phyloP scores from a whole-genome alignment of 2,329 filamentous ascomycete species.

The Aschersonia sp. region DNA sequence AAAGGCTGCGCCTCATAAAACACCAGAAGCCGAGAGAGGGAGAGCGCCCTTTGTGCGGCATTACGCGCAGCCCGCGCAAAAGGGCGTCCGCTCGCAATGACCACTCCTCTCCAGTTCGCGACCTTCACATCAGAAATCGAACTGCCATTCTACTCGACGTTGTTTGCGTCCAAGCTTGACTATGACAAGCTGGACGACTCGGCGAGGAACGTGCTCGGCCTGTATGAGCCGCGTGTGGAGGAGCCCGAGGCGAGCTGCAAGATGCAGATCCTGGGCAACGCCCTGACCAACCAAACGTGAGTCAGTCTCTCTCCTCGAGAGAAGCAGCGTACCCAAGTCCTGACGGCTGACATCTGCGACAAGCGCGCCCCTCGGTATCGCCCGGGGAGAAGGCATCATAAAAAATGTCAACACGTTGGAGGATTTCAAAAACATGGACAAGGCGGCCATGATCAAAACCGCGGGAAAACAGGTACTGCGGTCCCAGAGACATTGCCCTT shows the following conservation, averaged over 20 bases:
- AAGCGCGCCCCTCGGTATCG: slow-evolving; percentile 55
- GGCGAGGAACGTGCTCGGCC: slow-evolving; percentile 67
- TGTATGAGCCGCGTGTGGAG: slow-evolving; percentile 75
- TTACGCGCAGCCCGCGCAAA: too few species aligned
- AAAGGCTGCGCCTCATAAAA: too few species aligned
- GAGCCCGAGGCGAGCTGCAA: slow-evolving; percentile 63
- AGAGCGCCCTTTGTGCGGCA: too few species aligned
- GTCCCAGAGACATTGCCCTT: neutral
- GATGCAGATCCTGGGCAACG: slow-evolving; percentile 81
- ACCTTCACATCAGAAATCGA: slow-evolving; percentile 91
- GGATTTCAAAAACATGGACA: slow-evolving; percentile 77
- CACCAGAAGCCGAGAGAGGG: too few species aligned
- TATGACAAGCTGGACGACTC: slow-evolving; percentile 95
- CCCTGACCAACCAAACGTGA: slow-evolving; percentile 71
- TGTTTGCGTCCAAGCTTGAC: slow-evolving; percentile 90
- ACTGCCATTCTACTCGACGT: slow-evolving; percentile 80
- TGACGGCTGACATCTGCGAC: too few species aligned
- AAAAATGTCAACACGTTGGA: slow-evolving; percentile 95
- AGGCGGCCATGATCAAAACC: slow-evolving; percentile 59
- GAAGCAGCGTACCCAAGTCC: too few species aligned
- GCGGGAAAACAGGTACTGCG: slow-evolving; percentile 59
- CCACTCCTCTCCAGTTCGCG: slow-evolving; percentile 51
- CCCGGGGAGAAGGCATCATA: slow-evolving; percentile 82
- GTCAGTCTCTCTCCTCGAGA: slow-evolving; percentile 16
- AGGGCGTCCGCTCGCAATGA: slow-evolving; percentile 25